phyloP scores from a whole-genome alignment of 768 basidiomycete species.

The Podaxis mareebaensis region DNA sequence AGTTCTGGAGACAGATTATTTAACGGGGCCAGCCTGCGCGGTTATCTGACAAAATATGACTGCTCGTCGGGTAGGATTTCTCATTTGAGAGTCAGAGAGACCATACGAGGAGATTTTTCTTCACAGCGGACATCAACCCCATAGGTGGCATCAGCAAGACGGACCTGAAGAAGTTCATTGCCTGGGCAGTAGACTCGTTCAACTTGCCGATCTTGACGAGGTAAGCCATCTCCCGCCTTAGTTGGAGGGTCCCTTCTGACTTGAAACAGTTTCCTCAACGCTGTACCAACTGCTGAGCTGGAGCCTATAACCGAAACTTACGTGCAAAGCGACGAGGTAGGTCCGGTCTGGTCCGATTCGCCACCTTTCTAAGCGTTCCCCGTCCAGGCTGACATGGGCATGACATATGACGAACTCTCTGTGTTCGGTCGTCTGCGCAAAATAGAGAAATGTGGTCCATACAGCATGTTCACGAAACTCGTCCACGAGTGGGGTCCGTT shows the following conservation, averaged over 20 bases:
- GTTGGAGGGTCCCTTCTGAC: background rate
- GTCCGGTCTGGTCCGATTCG: constrained; percentile 15
- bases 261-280: constrained; percentile 75
- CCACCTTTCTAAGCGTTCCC: constrained; percentile 12
- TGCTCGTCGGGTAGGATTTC: constrained; percentile 73
- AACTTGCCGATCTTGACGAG: constrained; percentile 80
- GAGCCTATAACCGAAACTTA: constrained; percentile 95
- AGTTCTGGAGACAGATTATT: background rate
- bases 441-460: constrained; percentile 96
- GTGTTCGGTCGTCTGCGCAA: constrained; percentile 93
- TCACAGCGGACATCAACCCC: constrained; percentile 91
- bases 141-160: constrained; percentile 99
- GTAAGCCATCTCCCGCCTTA: constrained; percentile 40
- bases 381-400: constrained; percentile 93
- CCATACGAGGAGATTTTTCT: background rate
- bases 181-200: constrained; percentile 75
- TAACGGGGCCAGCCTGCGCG: constrained; percentile 67
- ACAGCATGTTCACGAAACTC: constrained; percentile 95
- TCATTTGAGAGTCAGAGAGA: background rate
- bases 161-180: constrained; percentile 94
- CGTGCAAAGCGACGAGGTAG: constrained; percentile 92
- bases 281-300: constrained; percentile 93
- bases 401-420: constrained; percentile 97
- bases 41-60: constrained; percentile 98
- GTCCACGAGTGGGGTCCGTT: constrained; percentile 90